These are phyloP conservation scores for Aspergillus hancockii DNA, from an alignment of 495 filamentous ascomycete species.

Conservation along the genomic window DNA sequence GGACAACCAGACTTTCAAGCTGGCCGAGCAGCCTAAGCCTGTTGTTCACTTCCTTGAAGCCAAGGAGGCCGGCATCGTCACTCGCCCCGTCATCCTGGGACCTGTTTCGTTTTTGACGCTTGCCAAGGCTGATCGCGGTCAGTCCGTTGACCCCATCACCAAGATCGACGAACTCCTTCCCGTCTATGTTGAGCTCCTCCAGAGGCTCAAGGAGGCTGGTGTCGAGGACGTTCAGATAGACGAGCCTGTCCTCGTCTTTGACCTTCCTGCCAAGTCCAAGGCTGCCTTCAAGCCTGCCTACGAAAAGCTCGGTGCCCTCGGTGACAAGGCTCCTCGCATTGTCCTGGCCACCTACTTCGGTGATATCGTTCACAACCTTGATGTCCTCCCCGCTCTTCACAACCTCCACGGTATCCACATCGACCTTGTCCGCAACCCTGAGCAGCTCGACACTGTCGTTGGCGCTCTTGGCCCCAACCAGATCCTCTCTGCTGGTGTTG, in stretches of 20 bases:
- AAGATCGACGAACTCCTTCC: constrained; percentile 89
- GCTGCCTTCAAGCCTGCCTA: constrained; percentile 97
- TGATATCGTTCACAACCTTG: constrained; percentile 98
- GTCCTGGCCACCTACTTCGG: constrained; percentile 96
- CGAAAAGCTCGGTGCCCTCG: constrained; percentile 76
- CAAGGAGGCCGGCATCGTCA: constrained; percentile 90
- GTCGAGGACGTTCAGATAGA: constrained; percentile 95
- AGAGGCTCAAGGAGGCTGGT: constrained; percentile 90
- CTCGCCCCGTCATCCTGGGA: constrained; percentile 91
- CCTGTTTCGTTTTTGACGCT: constrained; percentile 96
- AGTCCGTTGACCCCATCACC: constrained; percentile 86
- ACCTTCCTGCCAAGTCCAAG: constrained; percentile 84
- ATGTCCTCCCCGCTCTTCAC: constrained; percentile 70
- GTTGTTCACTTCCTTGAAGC: constrained; percentile 93
- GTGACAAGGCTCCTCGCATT: constrained; percentile 75
- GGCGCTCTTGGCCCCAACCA: constrained; percentile 79
- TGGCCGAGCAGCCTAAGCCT: constrained; percentile 84
- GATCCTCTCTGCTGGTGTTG: constrained; percentile 88
- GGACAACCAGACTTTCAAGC: constrained; percentile 93
- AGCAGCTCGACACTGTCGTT: constrained; percentile 85
- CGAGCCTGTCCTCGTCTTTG: constrained; percentile 93
- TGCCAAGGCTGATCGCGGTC: constrained; percentile 94
- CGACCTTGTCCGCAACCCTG: constrained; percentile 94
- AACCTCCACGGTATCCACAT: constrained; percentile 82
- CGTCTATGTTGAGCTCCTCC: constrained; percentile 86